Conservation (phyloP, 2,329 filamentous ascomycete species). For the Botrytis aclada region DNA sequence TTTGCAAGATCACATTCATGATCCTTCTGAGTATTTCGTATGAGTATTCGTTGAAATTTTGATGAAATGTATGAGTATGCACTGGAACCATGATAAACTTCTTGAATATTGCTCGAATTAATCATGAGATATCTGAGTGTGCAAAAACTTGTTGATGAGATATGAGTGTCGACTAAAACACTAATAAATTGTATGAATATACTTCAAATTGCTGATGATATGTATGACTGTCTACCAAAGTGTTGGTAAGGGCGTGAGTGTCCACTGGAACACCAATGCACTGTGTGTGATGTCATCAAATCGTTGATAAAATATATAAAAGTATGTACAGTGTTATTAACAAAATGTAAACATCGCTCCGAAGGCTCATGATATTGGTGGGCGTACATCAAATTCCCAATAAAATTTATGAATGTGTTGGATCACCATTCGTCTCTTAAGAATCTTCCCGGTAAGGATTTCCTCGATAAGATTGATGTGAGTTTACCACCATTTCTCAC, state of each 20-base stretch:
- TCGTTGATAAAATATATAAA: neutral
- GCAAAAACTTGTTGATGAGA: neutral
- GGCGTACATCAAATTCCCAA: neutral
- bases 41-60: neutral
- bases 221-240: neutral
- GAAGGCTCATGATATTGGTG: neutral
- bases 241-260: neutral
- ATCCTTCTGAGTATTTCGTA: neutral
- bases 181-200: neutral
- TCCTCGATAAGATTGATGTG: neutral
- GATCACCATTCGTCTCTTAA: neutral
- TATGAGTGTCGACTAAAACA: neutral
- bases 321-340: neutral
- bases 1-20: neutral
- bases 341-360: neutral
- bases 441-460: neutral
- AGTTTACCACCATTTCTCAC: neutral
- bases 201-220: neutral
- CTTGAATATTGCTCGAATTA: neutral
- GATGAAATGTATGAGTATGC: neutral
- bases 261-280: neutral
- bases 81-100: rapidly evolving
- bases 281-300: neutral
- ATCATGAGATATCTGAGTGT: neutral
- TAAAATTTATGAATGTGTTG: neutral